Evolutionary conservation across 1,139 yeast genomes (phyloP).

Genomic region (Taphrina communis): DNA sequence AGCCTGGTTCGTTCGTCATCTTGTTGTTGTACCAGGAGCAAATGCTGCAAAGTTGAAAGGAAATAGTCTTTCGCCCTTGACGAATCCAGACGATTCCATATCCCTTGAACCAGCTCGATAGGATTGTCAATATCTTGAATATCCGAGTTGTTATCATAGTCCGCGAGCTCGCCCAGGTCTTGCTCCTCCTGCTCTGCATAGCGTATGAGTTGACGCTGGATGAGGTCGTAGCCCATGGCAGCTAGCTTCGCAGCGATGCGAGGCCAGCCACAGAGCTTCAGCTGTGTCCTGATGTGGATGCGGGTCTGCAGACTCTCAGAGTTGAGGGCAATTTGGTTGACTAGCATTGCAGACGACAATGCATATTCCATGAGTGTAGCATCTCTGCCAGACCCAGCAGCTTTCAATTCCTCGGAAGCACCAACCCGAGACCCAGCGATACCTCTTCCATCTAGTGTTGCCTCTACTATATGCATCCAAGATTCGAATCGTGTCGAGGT

Average conservation of each 20-base stretch:
- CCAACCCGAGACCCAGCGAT: conserved; percentile 89
- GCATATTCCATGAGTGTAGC: conserved; percentile 80
- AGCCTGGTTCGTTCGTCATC: conserved; percentile 72
- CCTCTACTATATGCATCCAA: conserved; percentile 79
- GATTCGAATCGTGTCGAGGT: conserved; percentile 74
- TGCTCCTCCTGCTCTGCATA: conserved; percentile 76
- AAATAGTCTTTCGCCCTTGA: conserved; percentile 72
- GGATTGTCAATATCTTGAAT: conserved; percentile 62
- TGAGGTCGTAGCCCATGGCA: conserved; percentile 65
- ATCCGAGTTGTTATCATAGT: conserved; percentile 60
- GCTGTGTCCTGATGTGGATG: conserved; percentile 75
- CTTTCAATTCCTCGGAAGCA: conserved; percentile 83
- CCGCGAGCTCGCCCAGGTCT: conserved; percentile 56
- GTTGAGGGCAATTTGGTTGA: conserved; percentile 72
- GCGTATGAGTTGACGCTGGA: conserved; percentile 69
- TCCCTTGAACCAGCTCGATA: conserved; percentile 66
- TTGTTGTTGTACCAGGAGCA: conserved; percentile 61
- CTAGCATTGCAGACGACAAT: conserved; percentile 73
- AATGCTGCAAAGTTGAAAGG: conserved; percentile 79
- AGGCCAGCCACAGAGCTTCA: conserved; percentile 75
- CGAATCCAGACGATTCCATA: conserved; percentile 74
- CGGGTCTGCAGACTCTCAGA: conserved; percentile 71
- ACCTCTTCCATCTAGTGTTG: conserved; percentile 85
- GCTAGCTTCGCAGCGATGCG: conserved; percentile 68
- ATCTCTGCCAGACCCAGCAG: conserved; percentile 67